Base-by-base conservation (phyloP, 2,329 filamentous ascomycete species). In the Chrysoporthe puriensis region DNA sequence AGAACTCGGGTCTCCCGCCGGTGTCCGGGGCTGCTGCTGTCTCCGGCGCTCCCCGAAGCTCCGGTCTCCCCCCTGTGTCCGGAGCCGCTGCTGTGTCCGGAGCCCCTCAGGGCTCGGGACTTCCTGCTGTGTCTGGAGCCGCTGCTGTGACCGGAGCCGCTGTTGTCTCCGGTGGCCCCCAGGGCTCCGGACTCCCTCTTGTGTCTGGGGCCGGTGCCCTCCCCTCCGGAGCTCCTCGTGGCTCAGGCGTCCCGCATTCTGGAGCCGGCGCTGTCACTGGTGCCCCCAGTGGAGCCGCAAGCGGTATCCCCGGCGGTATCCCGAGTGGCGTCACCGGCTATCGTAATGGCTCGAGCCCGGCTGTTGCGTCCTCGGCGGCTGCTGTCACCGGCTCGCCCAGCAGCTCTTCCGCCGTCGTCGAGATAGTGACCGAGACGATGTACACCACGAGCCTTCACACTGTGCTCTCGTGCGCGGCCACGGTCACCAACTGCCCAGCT, bases 401-500 rank as follows among this genome's bases (percentile, higher is more conserved):
- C 21, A 36, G 60, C 21, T 32, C 57, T 42, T n/a, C 57, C 11
- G 36, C 66, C 34, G 40, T 43, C 8, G 63, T 66, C 3, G 57
- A 69, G 58, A 26, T 69, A 13, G 69, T 71, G 8, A 72, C 71
- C 1, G 67, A 68, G 63, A 72, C 69, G 43, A 40, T 70, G 9
- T 70, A 69, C 58, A 42, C 62, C 44, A 70, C 69, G 2, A 69
- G 44, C 36, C 69, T 71, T 11, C 72, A 72, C 69, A 70, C 71
- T 3, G 71, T 73, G 3, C 73, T 74, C 1, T 72, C 66, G 34
- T 75, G 72, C 69, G 74, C 72, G 0, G 70, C 72, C 1, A 52
- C 64, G 34, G 66, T 72, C 1, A 67, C 72, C 5, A 74, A 76
- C 70, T 76, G 74, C 68, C 74, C 74, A 3, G 69, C 70, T 1